Evolutionary conservation across 441 rosid genomes (phyloP).

Genomic region (Raphanus hybrid): DNA sequence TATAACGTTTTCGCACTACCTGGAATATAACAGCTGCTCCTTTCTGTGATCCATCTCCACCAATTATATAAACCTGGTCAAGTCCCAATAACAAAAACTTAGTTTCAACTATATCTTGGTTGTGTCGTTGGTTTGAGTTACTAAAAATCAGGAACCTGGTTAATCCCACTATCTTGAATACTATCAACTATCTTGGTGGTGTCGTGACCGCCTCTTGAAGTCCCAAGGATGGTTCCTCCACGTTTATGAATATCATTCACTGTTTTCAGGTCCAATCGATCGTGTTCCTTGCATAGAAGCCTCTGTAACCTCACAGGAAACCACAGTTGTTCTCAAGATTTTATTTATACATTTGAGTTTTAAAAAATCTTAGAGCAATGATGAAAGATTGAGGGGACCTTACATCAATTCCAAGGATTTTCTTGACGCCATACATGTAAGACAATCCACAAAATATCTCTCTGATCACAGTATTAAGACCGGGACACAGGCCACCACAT

Average conservation of each 20-base stretch:
- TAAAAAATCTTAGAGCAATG: neutral
- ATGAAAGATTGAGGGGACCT: slow-evolving; percentile 37
- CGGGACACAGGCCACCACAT: slow-evolving; percentile 98
- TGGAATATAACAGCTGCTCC: slow-evolving; percentile 50
- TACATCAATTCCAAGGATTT: slow-evolving; percentile 89
- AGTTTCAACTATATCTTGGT: no score
- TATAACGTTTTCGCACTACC: neutral
- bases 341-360: neutral
- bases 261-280: slow-evolving; percentile 46
- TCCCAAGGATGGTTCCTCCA: slow-evolving; percentile 59
- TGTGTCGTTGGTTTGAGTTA: no score
- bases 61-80: slow-evolving; percentile 53
- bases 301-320: slow-evolving; percentile 58
- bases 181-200: slow-evolving; percentile 61
- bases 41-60: slow-evolving; percentile 59
- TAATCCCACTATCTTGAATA: slow-evolving; percentile 63
- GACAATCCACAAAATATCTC: slow-evolving; percentile 82
- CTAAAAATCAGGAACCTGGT: slow-evolving; percentile 28
- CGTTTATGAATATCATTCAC: slow-evolving; percentile 58
- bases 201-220: slow-evolving; percentile 59
- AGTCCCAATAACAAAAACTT: no score
- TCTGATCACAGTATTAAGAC: slow-evolving; percentile 94
- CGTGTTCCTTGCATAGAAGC: slow-evolving; percentile 57
- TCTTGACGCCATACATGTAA: slow-evolving; percentile 88
- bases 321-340: slow-evolving; percentile 8